Evolutionary conservation across 1,139 yeast genomes (phyloP), one percentile per base, ranked within the genome.

Genomic region (Hemisphaericaspora subhashii): DNA sequence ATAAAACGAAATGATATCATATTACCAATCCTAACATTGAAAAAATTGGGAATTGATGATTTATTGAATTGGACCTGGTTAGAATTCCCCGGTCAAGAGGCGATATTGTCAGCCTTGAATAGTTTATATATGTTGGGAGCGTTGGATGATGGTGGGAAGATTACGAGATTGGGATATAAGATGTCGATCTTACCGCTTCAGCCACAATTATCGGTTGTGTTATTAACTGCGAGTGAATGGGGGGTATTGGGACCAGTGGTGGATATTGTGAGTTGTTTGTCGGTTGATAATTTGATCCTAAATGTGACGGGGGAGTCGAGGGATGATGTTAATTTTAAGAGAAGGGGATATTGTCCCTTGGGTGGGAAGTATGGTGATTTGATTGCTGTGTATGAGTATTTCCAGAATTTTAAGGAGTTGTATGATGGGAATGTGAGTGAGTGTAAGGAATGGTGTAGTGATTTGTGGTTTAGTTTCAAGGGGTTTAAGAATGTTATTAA

Each of bases 141-240:
- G 0, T 67, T 92, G 37, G 80, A 86, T 56, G 86, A 84, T 49
- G 52, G 60, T 1, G 98, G 98, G 1, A 66, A 75, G 23, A 81
- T 92, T 44, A 92, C 98, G 0, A 60, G 71, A 1, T 62, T 86
- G 30, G 98, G 98, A 13, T 68, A 72, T 40, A 79, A 86, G 53
- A 89, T 92, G 95, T 89, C 95, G 0, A 74, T 87, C 7, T 68
- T 92, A 44, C 98, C 98, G 0, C 74, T 94, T 17, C 84, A 90
- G 12, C 98, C 98, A 0, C 94, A 87, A 53, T 70, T 94, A 30
- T 86, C 96, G n/a, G 89, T 88, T 0, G 97, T 89, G 9, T 70
- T 90, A 39, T 69, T 90, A 35, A 74, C 77, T 27, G 96, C 96
- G 0, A 66, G 74, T 44, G 80, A 78, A 35, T 58, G 58, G 34